A percentile compares a stretch with the other conserved stretches of the same genome.
These are phyloP conservation scores for Dictyostelium citrinum DNA, from an alignment of 78 protist genomes.

Conservation along the genomic window DNA sequence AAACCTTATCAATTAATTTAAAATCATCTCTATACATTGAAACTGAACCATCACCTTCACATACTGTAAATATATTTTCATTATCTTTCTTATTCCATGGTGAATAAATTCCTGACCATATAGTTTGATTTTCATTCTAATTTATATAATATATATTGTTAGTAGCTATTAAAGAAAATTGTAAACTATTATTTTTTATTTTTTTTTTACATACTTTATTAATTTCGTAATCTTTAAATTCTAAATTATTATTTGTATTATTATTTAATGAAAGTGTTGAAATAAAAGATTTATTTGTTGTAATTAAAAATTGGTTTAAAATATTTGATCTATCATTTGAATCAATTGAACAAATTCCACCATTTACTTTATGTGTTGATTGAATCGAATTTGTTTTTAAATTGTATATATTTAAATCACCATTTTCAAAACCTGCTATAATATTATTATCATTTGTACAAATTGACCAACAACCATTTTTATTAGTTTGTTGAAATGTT, in stretches of 20 bases:
- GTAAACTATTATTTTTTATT: too few species aligned
- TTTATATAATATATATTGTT: too few species aligned
- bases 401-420: slow-evolving; percentile 14
- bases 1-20: background rate
- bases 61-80: background rate
- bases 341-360: slow-evolving; percentile 3
- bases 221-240: background rate
- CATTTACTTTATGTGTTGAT: background rate
- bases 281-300: slow-evolving; percentile 15
- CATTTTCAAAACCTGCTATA: slow-evolving; percentile 10
- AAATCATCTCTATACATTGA: background rate
- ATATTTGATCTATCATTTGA: slow-evolving; percentile 1
- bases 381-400: background rate
- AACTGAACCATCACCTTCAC: background rate
- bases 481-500: background rate
- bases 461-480: slow-evolving; percentile 7
- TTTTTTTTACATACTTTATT: background rate
- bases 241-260: background rate
- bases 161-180: too few species aligned
- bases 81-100: background rate
- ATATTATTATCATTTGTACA: background rate
- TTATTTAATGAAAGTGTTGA: background rate
- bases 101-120: slow-evolving; percentile 1
- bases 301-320: background rate
- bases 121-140: background rate